Evolutionary conservation across 192 early-diverging fungal genomes (phyloP), one percentile per base, ranked within the genome.

Genomic region (Cetraspora pellucida): DNA sequence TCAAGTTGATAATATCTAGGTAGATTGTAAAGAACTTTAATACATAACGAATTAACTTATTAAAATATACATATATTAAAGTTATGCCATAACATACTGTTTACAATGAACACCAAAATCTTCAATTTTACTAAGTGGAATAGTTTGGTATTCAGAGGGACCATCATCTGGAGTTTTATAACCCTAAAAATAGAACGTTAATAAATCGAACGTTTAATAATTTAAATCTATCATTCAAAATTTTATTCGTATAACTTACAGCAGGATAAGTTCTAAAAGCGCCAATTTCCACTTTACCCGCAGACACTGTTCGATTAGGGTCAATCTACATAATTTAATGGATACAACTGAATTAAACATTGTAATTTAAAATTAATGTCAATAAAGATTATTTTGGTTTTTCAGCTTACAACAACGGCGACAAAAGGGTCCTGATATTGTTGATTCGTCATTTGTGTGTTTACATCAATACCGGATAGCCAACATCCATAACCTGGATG

Each of bases 401-500:
- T 21, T 49, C 30, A 3, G 77, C 90, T 74, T 88, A 94, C 92
- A 54, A 99, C 97, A 5, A 99, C 92, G 3, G 97, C 97, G 50
- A 96, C 86, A 67, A 89, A 99, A 11, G 97, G 97, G 68, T 99
- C 97, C 77, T 94, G 93, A 81, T 88, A 96, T 82, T 92, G 86
- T 79, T 99, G 97, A 82, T 98, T 97, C 44, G 94, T 82, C 90
- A 91, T 95, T 79, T 99, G 97, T 19, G 97, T 99, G 54, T 88
- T 87, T 4, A 98, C 96, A 79, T 99, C 97, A 81, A 99, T 99
- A 16, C 97, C 97, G 7, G 96, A 98, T 63, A 99, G 86, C 97
- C 97, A 99, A 86, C 97, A 99, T 9, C 97, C 96, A 78, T 99
- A 99, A n/a, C 97, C 97, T 17, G 97, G 97, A 84, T 99, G 97